These are phyloP conservation scores for Nakaseomyces sp. DNA, from an alignment of 1,139 yeast genomes.

Conservation along the genomic window DNA sequence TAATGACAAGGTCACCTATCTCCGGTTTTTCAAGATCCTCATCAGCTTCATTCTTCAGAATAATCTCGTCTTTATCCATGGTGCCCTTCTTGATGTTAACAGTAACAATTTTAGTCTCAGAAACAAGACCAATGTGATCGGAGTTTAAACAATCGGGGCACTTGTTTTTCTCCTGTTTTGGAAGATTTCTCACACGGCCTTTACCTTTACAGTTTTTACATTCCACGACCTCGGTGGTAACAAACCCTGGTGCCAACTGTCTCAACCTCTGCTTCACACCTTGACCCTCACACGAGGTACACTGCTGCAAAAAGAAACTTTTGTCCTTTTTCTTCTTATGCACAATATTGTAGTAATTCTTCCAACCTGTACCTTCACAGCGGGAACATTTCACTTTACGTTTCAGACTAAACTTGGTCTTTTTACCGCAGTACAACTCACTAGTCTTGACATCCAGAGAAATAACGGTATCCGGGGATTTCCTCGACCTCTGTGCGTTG, in stretches of 20 bases:
- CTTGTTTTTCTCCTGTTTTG: constrained; percentile 46
- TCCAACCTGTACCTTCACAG: constrained; percentile 65
- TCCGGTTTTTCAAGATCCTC: constrained; percentile 55
- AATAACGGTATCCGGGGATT: constrained; percentile 46
- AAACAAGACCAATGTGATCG: constrained; percentile 50
- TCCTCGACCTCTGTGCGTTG: constrained; percentile 1
- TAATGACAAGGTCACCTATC: constrained; percentile 73
- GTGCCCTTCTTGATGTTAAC: constrained; percentile 74
- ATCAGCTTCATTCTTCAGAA: constrained; percentile 66
- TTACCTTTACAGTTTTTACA: constrained; percentile 69
- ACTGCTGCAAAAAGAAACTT: constrained; percentile 48
- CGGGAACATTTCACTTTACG: constrained; percentile 62
- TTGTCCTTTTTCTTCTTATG: constrained; percentile 34
- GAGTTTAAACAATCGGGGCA: constrained; percentile 55
- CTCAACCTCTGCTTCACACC: constrained; percentile 56
- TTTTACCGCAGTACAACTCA: constrained; percentile 76
- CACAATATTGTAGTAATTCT: constrained; percentile 18
- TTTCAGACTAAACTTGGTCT: constrained; percentile 63
- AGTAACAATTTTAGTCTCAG: constrained; percentile 67
- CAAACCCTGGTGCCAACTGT: constrained; percentile 70
- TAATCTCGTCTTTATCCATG: constrained; percentile 49
- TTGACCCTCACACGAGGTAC: constrained; percentile 65
- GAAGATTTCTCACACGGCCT: constrained; percentile 48
- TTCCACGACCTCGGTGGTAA: constrained; percentile 50
- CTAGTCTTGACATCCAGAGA: constrained; percentile 40